A percentile compares a stretch with the other conserved stretches of the same genome.
These are phyloP conservation scores for Rhizophora mangle DNA, from an alignment of 345 rosid genomes.

Conservation along the genomic window DNA sequence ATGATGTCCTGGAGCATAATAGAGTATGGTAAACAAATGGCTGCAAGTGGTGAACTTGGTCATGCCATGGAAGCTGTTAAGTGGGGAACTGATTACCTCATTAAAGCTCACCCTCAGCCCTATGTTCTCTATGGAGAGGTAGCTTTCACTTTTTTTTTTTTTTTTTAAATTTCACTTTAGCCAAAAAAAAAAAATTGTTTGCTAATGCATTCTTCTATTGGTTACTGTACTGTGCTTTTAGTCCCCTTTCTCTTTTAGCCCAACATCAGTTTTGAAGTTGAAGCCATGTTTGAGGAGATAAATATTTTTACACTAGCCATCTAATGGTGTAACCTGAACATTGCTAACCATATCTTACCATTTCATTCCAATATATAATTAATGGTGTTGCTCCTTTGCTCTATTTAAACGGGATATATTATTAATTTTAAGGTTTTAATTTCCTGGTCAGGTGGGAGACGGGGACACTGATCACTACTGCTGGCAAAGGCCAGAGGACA, in stretches of 20 bases:
- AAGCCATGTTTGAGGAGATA: background rate
- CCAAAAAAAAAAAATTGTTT: background rate
- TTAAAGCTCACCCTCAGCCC: slow-evolving; percentile 95
- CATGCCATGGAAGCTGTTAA: slow-evolving; percentile 86
- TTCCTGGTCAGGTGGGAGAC: slow-evolving; percentile 69
- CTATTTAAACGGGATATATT: too few species aligned
- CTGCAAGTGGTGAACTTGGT: slow-evolving; percentile 66
- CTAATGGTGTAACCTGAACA: background rate
- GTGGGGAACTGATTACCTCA: slow-evolving; percentile 97
- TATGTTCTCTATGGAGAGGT: slow-evolving; percentile 97
- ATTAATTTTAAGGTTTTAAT: background rate
- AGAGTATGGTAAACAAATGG: slow-evolving; percentile 84
- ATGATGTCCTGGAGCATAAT: slow-evolving; percentile 99
- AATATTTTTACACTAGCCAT: background rate
- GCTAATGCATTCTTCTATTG: background rate
- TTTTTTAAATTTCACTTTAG: background rate
- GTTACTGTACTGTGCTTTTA: too few species aligned
- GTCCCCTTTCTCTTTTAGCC: background rate
- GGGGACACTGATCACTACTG: slow-evolving; percentile 95
- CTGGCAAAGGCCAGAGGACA: slow-evolving; percentile 99
- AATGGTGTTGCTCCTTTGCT: too few species aligned
- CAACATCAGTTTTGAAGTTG: background rate
- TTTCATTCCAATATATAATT: too few species aligned
- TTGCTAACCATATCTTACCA: too few species aligned
- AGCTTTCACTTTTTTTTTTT: background rate